Conservation (phyloP, 2,329 filamentous ascomycete species). For the Xylariales sp. region DNA sequence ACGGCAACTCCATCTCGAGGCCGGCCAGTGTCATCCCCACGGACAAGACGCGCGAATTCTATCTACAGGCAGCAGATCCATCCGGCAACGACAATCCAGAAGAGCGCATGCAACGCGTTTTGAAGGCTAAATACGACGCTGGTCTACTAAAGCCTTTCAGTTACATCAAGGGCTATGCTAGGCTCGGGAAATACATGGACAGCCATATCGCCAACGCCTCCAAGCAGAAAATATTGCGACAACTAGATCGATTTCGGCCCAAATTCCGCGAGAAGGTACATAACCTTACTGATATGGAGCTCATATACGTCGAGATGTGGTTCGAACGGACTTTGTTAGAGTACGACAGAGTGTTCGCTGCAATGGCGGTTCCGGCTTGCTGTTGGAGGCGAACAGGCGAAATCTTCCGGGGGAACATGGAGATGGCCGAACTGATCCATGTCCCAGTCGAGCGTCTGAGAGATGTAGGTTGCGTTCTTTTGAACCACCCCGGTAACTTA, state of each 20-base stretch:
- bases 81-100: constrained; percentile 81
- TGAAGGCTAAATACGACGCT: constrained; percentile 94
- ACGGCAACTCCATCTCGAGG: constrained; percentile 53
- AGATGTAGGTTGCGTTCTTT: constrained; percentile 61
- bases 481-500: background rate
- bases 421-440: constrained; percentile 95
- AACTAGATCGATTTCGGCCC: constrained; percentile 87
- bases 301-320: constrained; percentile 98
- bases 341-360: constrained; percentile 96
- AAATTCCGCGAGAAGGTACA: constrained; percentile 97
- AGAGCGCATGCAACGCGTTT: constrained; percentile 89
- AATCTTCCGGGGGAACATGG: constrained; percentile 95
- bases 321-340: constrained; percentile 96
- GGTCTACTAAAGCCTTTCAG: constrained; percentile 95
- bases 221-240: constrained; percentile 85
- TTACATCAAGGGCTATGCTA: constrained; percentile 93
- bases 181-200: constrained; percentile 87
- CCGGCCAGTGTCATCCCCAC: constrained; percentile 57
- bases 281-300: constrained; percentile 84
- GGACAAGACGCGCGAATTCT: constrained; percentile 82
- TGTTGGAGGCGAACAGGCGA: constrained; percentile 96
- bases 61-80: constrained; percentile 93
- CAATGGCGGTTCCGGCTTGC: constrained; percentile 97
- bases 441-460: constrained; percentile 85
- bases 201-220: constrained; percentile 75